Conservation (phyloP, 805 yeast genomes). For the Maudiozyma serrabonitensis region DNA sequence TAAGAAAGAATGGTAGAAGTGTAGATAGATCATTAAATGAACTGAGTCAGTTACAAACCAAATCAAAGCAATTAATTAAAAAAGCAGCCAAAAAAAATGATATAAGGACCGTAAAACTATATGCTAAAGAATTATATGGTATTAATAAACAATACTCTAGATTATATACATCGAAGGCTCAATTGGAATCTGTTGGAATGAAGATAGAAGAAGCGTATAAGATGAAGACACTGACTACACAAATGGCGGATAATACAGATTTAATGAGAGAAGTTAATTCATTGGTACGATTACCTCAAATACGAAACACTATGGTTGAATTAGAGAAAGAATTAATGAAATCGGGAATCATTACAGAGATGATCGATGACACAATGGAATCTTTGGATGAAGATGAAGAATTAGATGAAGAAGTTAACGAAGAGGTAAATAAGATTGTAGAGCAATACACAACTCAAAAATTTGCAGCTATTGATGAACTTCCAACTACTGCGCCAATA, state of each 20-base stretch:
- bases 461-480: slow-evolving; percentile 30
- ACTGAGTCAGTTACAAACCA: slow-evolving; percentile 56
- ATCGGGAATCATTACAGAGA: slow-evolving; percentile 82
- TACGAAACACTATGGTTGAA: slow-evolving; percentile 75
- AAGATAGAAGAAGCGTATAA: slow-evolving; percentile 89
- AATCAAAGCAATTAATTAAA: slow-evolving; percentile 69
- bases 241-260: slow-evolving; percentile 65
- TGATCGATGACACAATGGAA: slow-evolving; percentile 88
- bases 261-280: slow-evolving; percentile 85
- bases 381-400: slow-evolving; percentile 56
- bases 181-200: slow-evolving; percentile 75
- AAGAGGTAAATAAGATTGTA: slow-evolving; percentile 54
- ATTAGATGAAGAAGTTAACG: slow-evolving; percentile 54
- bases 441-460: slow-evolving; percentile 36
- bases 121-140: slow-evolving; percentile 73
- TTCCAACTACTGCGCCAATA: slow-evolving; percentile 25
- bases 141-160: slow-evolving; percentile 66
- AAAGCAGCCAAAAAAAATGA: slow-evolving; percentile 71
- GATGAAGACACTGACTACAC: slow-evolving; percentile 70
- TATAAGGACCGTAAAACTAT: slow-evolving; percentile 58
- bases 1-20: slow-evolving; percentile 78
- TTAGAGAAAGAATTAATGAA: slow-evolving; percentile 79
- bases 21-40: slow-evolving; percentile 57
- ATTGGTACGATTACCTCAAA: slow-evolving; percentile 67
- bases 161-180: slow-evolving; percentile 72